Conservation (phyloP, 495 filamentous ascomycete genomes). For the Delitschia confertaspora region DNA sequence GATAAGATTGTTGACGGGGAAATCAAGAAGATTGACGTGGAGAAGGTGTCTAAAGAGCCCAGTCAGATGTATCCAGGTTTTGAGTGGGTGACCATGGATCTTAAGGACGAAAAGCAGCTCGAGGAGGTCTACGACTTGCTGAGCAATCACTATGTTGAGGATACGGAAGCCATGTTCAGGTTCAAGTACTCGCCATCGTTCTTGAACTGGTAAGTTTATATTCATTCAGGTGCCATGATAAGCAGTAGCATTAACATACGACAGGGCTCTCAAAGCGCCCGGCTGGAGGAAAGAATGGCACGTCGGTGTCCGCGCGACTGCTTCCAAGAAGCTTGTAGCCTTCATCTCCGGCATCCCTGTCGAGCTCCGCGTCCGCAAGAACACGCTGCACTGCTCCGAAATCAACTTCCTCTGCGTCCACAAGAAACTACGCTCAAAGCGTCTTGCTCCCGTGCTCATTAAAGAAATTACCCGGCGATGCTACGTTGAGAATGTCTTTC, state of each 20-base stretch:
- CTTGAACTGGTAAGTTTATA: constrained; percentile 63
- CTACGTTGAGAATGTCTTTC: constrained; percentile 73
- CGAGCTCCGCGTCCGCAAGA: constrained; percentile 66
- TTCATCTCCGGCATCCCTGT: constrained; percentile 92
- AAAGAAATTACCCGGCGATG: constrained; percentile 92
- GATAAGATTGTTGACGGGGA: constrained; percentile 46
- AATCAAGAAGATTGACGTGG: constrained; percentile 63
- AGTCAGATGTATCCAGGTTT: constrained; percentile 63
- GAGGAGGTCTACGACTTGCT: constrained; percentile 83
- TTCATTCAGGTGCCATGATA: neutral
- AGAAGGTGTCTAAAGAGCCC: constrained; percentile 62
- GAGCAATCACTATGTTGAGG: constrained; percentile 90
- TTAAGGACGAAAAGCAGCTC: constrained; percentile 58
- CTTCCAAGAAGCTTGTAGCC: constrained; percentile 74
- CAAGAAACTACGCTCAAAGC: constrained; percentile 91
- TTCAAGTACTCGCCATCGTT: constrained; percentile 89
- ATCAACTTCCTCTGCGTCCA: constrained; percentile 98
- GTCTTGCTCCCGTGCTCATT: constrained; percentile 85
- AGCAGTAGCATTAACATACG: constrained; percentile 26
- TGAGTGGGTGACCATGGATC: constrained; percentile 88
- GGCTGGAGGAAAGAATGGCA: constrained; percentile 97
- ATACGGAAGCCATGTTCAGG: constrained; percentile 90
- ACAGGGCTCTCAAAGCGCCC: constrained; percentile 81
- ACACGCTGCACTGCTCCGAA: constrained; percentile 67
- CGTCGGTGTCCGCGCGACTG: constrained; percentile 73